phyloP scores from a whole-genome alignment of 192 early-diverging fungal genomes.

The Gigaspora rosea region DNA sequence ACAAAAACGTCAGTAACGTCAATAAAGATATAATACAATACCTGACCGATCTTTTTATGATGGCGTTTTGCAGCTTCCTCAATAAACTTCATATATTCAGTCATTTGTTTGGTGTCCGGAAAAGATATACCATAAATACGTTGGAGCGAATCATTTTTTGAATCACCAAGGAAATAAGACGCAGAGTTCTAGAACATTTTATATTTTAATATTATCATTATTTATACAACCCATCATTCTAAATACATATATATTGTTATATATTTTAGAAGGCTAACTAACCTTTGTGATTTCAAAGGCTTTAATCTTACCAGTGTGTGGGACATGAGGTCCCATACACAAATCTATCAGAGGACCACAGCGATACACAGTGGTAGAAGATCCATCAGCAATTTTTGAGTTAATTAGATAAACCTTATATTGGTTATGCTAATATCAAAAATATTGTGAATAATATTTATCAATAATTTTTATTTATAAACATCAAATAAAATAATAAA shows the following conservation, averaged over 20 bases:
- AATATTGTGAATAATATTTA: background rate
- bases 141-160: slow-evolving; percentile 97
- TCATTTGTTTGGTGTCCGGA: slow-evolving; percentile 97
- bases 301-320: slow-evolving; percentile 92
- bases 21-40: slow-evolving; percentile 11
- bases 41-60: slow-evolving; percentile 92
- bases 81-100: slow-evolving; percentile 92
- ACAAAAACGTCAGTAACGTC: background rate
- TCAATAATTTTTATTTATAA: background rate
- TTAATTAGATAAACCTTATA: slow-evolving; percentile 97
- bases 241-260: background rate
- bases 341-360: slow-evolving; percentile 98
- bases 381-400: slow-evolving; percentile 87
- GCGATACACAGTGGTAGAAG: slow-evolving; percentile 96
- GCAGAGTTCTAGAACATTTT: slow-evolving; percentile 79
- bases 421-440: slow-evolving; percentile 72
- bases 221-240: background rate
- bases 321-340: slow-evolving; percentile 94
- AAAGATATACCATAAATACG: slow-evolving; percentile 99
- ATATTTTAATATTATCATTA: background rate
- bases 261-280: slow-evolving; percentile 21
- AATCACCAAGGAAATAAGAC: slow-evolving; percentile 96
- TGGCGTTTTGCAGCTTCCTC: slow-evolving; percentile 96
- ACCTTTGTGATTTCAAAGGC: slow-evolving; percentile 88
- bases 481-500: background rate